These are phyloP conservation scores for Coemansia sp. DNA, from an alignment of 192 early-diverging fungal genomes.

Conservation along the genomic window DNA sequence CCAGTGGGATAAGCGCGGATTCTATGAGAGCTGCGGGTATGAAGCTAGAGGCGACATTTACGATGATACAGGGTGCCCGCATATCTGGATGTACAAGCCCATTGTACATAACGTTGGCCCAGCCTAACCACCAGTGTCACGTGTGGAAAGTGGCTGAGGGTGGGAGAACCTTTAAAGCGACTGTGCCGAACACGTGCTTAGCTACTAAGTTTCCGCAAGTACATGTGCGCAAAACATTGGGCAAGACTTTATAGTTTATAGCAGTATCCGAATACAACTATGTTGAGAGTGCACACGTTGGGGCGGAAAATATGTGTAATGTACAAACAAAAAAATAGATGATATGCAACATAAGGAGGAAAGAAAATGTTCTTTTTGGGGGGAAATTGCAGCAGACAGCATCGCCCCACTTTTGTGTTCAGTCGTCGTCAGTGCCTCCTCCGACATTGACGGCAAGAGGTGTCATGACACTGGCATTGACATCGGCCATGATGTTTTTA, in stretches of 20 bases:
- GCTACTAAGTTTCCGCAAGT: background rate
- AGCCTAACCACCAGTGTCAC: background rate
- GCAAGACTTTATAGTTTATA: background rate
- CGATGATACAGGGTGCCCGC: slow-evolving; percentile 37
- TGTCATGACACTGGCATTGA: background rate
- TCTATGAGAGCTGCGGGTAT: slow-evolving; percentile 46
- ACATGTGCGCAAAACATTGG: slow-evolving; percentile 2
- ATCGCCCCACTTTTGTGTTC: background rate
- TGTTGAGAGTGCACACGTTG: background rate
- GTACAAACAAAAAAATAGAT: background rate
- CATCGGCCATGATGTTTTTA: background rate
- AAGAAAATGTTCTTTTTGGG: background rate
- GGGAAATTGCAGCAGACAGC: background rate
- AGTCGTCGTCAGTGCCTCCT: slow-evolving; percentile 3
- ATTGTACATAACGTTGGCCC: background rate
- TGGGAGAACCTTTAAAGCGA: background rate
- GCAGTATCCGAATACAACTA: background rate
- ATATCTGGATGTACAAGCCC: slow-evolving; percentile 44
- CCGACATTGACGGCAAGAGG: slow-evolving; percentile 2
- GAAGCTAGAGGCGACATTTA: slow-evolving; percentile 30
- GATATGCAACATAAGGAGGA: background rate
- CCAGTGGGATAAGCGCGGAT: slow-evolving; percentile 38
- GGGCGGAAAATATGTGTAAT: background rate
- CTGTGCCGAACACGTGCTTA: background rate
- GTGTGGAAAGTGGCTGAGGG: background rate